phyloP scores from a whole-genome alignment of 495 filamentous ascomycete genomes.

The Neurospora terricola region DNA sequence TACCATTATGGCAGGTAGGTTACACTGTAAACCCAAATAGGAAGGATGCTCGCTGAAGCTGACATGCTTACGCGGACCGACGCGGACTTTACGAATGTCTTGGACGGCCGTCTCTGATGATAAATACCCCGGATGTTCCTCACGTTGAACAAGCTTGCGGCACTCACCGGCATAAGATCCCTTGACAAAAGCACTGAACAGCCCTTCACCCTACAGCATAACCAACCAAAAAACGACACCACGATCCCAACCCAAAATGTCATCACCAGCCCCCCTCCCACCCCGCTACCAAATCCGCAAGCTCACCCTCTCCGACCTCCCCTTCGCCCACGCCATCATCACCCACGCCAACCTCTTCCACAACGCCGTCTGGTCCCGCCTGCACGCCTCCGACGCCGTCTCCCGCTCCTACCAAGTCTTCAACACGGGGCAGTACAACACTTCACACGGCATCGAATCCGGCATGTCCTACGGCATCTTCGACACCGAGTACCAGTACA shows the following conservation, averaged over 20 bases:
- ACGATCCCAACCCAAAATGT: conserved; percentile 4
- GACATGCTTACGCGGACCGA: neutral
- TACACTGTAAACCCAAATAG: neutral
- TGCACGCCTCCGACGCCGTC: conserved; percentile 19
- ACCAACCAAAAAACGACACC: no score
- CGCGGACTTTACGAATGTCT: neutral
- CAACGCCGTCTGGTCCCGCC: conserved; percentile 23
- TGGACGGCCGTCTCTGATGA: neutral
- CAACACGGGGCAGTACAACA: neutral
- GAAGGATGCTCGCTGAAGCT: neutral
- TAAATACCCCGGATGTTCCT: neutral
- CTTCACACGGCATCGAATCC: conserved; percentile 6
- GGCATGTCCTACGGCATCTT: conserved; percentile 36
- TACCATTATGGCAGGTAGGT: neutral
- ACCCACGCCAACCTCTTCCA: conserved; percentile 29
- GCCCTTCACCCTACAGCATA: neutral
- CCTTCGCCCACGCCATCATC: conserved; percentile 28
- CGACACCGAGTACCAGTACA: conserved; percentile 37
- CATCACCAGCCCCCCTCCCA: neutral
- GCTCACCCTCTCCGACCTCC: conserved; percentile 24
- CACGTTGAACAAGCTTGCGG: no score
- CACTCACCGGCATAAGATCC: no score
- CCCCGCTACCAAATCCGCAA: conserved; percentile 27
- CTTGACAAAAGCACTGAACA: no score
- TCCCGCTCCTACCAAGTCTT: conserved; percentile 12